Evolutionary conservation across 257 asterid genomes (phyloP), one percentile per base, ranked within the genome.

Genomic region (Gynochthodes officinalis): DNA sequence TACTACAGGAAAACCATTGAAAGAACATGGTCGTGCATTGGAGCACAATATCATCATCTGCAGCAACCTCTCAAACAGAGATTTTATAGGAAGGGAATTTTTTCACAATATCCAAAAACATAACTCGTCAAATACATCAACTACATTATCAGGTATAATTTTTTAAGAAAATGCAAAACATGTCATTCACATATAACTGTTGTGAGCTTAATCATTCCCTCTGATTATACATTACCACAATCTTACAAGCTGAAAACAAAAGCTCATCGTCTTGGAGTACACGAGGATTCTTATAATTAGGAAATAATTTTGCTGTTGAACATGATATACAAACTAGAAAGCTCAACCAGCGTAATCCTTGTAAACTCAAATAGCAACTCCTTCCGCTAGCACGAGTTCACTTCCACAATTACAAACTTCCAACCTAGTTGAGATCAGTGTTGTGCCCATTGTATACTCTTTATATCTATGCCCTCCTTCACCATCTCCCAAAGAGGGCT

Each of bases 401-500:
- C 25, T 21, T 48, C 53, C 30, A 37, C 42, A 50, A 73, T 42
- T 40, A n/a, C 57, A 67, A 39, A 54, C 30, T 64, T n/a, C 60
- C 35, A 25, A 19, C 58, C 49, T 27, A 23, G 0, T 37, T 18
- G 10, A 13, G 32, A 30, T 86, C 71, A 92, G 78, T 95, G 98
- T 71, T 95, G 99, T 0, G 98, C 2, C 99, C 99, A 95, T 53
- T 90, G 83, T 55, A 95, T 95, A 49, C 85, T 92, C 89, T 90
- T 95, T 42, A 95, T 86, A 74, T 95, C 97, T 72, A 95, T 95
- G 28, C 98, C 99, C 73, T 86, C 96, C 84, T 95, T 86, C 71
- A 77, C 87, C 98, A 95, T 95, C 84, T 95, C 99, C 82, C 92
- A 95, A 6, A 95, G 89, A 6, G 99, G 99, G 76, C 99, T 92